A percentile compares a stretch with the other conserved stretches of the same genome.
These are phyloP conservation scores for Neurospora hispaniola DNA, from an alignment of 495 filamentous ascomycete species.

Conservation along the genomic window DNA sequence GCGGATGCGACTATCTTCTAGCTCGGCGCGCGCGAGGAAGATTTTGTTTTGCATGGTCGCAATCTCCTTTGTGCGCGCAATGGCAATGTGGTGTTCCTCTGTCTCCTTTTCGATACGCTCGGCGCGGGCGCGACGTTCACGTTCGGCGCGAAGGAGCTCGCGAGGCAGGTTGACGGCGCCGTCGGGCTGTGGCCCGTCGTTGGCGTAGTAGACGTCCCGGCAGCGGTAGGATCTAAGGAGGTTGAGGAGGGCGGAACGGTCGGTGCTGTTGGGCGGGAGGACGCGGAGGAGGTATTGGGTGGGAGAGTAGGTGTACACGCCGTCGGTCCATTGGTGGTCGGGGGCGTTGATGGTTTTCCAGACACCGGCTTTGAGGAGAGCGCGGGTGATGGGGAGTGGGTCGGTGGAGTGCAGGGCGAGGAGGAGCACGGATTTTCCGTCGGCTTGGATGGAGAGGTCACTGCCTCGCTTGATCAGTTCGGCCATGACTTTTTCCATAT, in stretches of 20 bases:
- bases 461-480: slow-evolving; percentile 30
- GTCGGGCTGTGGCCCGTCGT: slow-evolving; percentile 34
- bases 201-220: slow-evolving; percentile 37
- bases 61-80: slow-evolving; percentile 32
- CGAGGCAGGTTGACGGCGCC: slow-evolving; percentile 33
- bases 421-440: slow-evolving; percentile 35
- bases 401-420: slow-evolving; percentile 35
- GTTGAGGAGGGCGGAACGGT: slow-evolving; percentile 24
- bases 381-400: slow-evolving; percentile 31
- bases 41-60: slow-evolving; percentile 34
- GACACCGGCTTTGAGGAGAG: slow-evolving; percentile 33
- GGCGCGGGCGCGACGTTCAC: slow-evolving; percentile 28
- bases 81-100: slow-evolving; percentile 26
- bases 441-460: slow-evolving; percentile 30
- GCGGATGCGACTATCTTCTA: slow-evolving; percentile 33
- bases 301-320: slow-evolving; percentile 33
- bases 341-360: slow-evolving; percentile 37
- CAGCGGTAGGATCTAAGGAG: slow-evolving; percentile 34
- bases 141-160: slow-evolving; percentile 33
- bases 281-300: slow-evolving; percentile 34
- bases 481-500: slow-evolving; percentile 37
- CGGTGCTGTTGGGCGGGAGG: slow-evolving; percentile 19
- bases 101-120: slow-evolving; percentile 26
- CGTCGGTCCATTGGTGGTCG: slow-evolving; percentile 33
- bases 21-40: slow-evolving; percentile 29